A percentile compares a stretch with the other conserved stretches of the same genome.
These are phyloP conservation scores for Candida coquimbonensis DNA, from an alignment of 805 yeast genomes.

Conservation along the genomic window DNA sequence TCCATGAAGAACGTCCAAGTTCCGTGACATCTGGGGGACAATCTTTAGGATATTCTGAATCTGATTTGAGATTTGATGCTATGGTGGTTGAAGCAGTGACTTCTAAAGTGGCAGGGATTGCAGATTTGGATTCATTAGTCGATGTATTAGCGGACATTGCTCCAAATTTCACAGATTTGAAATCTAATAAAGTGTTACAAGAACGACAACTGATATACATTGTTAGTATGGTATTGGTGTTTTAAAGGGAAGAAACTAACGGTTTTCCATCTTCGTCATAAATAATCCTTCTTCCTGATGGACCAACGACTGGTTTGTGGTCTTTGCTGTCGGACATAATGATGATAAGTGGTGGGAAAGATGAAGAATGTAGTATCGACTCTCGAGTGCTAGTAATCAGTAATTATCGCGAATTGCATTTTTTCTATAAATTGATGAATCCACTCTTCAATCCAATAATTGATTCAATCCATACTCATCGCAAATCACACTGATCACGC, in stretches of 20 bases:
- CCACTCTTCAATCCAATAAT: no score
- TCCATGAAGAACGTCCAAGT: slow-evolving; percentile 88
- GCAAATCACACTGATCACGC: no score
- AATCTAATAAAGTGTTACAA: slow-evolving; percentile 78
- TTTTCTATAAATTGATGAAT: no score
- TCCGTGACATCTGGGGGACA: slow-evolving; percentile 84
- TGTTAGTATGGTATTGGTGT: neutral
- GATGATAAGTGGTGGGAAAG: neutral
- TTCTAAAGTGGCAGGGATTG: slow-evolving; percentile 1
- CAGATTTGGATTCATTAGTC: slow-evolving; percentile 4
- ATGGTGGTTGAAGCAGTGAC: slow-evolving; percentile 10
- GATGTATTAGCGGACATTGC: slow-evolving; percentile 2
- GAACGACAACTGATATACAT: slow-evolving; percentile 53
- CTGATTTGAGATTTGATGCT: no score
- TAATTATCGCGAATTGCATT: no score
- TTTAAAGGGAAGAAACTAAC: slow-evolving; percentile 41
- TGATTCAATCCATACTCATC: no score
- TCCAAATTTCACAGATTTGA: slow-evolving; percentile 48
- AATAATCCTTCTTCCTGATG: slow-evolving; percentile 59
- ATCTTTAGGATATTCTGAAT: slow-evolving; percentile 32
- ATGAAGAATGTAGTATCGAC: no score
- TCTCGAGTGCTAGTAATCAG: no score
- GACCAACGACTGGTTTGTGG: slow-evolving; percentile 40
- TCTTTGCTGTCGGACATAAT: neutral
- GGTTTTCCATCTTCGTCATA: slow-evolving; percentile 92